Evolutionary conservation across 306 rosid genomes (phyloP), one percentile per base, ranked within the genome.

Genomic region (Crataegus laevigata): DNA sequence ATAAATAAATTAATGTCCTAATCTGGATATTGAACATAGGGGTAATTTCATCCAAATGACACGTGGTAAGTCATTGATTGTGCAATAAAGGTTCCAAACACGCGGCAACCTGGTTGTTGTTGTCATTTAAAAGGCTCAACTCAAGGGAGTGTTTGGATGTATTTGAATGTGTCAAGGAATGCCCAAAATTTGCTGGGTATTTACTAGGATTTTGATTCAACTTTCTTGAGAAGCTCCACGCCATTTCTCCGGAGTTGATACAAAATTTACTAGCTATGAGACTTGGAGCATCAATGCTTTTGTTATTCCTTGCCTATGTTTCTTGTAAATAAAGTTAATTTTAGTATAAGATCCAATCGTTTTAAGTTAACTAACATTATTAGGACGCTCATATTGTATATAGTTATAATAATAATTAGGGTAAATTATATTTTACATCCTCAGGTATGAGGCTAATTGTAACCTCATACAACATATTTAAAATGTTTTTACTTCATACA

Each of bases 1-100:
- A 15, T 40, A 28, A 1, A 47, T 0, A 28, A 1, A 47, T 0
- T 15, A 47, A 47, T 47, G 54, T 47, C 18, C 14, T 21, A 32
- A 32, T 21, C 10, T 60, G 30, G 77, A 11, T 11, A 6, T 11
- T 24, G 3, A 24, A 36, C 9, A 1, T 2, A 36, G 59, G 77
- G 69, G 45, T 61, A 73, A 12, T 61, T 12, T 6, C 47, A 69
- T 73, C 58, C 5, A 38, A 19, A 12, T 2, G 4, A 75, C 73
- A 80, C 63, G 73, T 70, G 73, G 29, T 52, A 21, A 14, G 6
- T 32, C 28, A 24, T 50, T 45, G 71, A 66, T 81, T 77, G 59
- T 15, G 36, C 10, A 25, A 36, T 15, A 34, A 43, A 52, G 19
- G 47, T 32, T 26, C 38, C 36, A 6, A 25, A 38, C 75, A 82